Base-by-base conservation (phyloP, 345 rosid species). In the Eucalyptus camaldulensis region DNA sequence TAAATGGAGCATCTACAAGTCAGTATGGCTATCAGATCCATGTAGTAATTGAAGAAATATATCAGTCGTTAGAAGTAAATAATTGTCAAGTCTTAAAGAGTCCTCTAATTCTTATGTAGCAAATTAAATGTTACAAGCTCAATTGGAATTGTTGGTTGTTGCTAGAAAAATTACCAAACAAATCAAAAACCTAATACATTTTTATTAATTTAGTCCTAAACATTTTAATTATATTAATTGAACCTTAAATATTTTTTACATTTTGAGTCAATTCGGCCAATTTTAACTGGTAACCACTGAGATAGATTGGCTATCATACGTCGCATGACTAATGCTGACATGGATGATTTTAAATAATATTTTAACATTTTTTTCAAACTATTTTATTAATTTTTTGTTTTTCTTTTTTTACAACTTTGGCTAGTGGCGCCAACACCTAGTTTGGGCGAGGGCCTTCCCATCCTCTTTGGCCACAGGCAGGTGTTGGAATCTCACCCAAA, bases 401-500 rank as follows among this genome's bases (percentile, higher is more conserved):
- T 60, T 12, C 13, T 25, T 60, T 60, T 27, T 60, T 27, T 6
- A 13, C 62, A 6, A 60, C 8, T 60, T 10, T 27, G 33, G 16
- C n/a, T 0, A 3, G 4, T 0, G 15, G 13, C 2, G 29, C 6
- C 1, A 24, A 1, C 27, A 24, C 29, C 29, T 56, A 56, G 29
- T 56, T 56, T 56, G 62, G 62, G 62, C 0, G 1, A 56, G 27
- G 29, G 62, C 62, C 29, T 56, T 25, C 62, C 24, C 1, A 1
- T 56, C 62, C 13, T 56, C 29, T 24, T 56, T 56, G 62, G 62
- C 62, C 62, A 56, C 6, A 56, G 0, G 62, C 13, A 3, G 0
- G 6, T 25, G 13, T 56, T 56, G 29, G 29, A 56, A 56, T 6
- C 62, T 56, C 29, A 25, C 62, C 62, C 29, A 56, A 9, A 56